phyloP scores from a whole-genome alignment of 176 grass and related monocot species.

The Rhynchospora tenuis region DNA sequence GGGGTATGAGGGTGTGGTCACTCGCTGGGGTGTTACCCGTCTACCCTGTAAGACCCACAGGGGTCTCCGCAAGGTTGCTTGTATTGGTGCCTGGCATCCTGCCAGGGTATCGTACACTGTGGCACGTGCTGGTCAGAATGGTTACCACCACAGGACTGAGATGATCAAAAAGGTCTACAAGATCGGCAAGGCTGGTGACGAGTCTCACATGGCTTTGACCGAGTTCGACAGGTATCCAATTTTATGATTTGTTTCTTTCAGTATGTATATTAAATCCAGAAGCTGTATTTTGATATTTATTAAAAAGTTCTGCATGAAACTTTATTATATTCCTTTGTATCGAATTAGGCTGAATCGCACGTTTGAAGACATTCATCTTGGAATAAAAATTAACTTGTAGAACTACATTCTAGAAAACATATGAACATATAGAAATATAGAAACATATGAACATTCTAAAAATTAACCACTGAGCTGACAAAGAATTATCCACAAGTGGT shows the following conservation, averaged over 20 bases:
- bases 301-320: no score
- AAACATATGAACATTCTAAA: no score
- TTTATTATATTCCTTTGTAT: neutral
- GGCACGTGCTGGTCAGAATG: conserved; percentile 90
- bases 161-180: conserved; percentile 97
- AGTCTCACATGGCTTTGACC: conserved; percentile 54
- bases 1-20: conserved; percentile 94
- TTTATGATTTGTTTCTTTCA: neutral
- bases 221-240: conserved; percentile 65
- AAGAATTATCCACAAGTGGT: no score
- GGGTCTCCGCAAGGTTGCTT: conserved; percentile 90
- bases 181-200: conserved; percentile 73
- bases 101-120: conserved; percentile 92
- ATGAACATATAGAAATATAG: accelerated
- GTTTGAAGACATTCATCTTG: neutral
- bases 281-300: neutral
- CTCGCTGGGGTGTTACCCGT: conserved; percentile 93
- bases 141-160: conserved; percentile 88
- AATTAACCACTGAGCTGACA: no score
- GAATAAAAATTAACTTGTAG: no score
- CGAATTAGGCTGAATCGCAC: neutral
- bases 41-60: conserved; percentile 99
- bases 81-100: conserved; percentile 94
- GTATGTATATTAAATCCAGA: neutral
- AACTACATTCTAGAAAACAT: neutral